phyloP scores from a whole-genome alignment of 2,329 filamentous ascomycete species.

The Aphanoascus verrucosus region DNA sequence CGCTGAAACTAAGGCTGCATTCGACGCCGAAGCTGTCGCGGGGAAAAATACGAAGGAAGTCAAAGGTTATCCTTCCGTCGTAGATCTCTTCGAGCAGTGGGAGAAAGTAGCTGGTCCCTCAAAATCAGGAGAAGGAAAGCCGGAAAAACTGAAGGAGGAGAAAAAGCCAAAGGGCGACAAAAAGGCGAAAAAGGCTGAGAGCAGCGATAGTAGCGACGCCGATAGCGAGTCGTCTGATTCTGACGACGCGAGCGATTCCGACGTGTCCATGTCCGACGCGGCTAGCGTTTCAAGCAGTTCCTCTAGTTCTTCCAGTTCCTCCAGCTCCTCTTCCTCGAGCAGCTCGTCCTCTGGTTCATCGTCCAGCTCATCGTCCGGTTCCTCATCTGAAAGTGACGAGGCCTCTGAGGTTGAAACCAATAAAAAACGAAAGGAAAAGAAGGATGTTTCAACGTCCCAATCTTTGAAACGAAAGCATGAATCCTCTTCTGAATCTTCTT shows the following conservation, averaged over 20 bases:
- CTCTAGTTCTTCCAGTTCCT: conserved; percentile 25
- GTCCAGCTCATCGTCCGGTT: conserved; percentile 27
- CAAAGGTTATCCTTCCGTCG: conserved; percentile 27
- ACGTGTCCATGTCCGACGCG: not conserved
- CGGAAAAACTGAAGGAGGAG: conserved; percentile 11
- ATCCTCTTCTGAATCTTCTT: conserved; percentile 31
- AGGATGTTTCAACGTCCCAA: conserved; percentile 14
- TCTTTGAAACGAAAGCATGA: conserved; percentile 49
- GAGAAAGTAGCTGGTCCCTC: conserved; percentile 19
- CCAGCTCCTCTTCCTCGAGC: conserved; percentile 11
- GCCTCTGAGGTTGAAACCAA: conserved; percentile 40
- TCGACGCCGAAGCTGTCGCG: conserved; percentile 45
- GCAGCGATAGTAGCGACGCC: not conserved
- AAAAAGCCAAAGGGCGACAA: conserved; percentile 19
- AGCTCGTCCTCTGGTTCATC: conserved; percentile 24
- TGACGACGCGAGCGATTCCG: conserved; percentile 6
- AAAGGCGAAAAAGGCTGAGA: conserved; percentile 16
- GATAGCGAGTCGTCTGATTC: conserved; percentile 3
- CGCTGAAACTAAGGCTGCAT: conserved; percentile 48
- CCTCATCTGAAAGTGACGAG: conserved; percentile 40
- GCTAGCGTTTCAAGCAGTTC: conserved; percentile 1
- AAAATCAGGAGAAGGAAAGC: conserved; percentile 15
- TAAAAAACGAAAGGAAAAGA: conserved; percentile 20
- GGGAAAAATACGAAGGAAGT: conserved; percentile 7
- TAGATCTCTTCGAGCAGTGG: conserved; percentile 30